Percentiles rank a stretch among this genome's conserved stretches.
Conservation (phyloP, 768 basidiomycete species). For the Mycena sanguinolenta region DNA sequence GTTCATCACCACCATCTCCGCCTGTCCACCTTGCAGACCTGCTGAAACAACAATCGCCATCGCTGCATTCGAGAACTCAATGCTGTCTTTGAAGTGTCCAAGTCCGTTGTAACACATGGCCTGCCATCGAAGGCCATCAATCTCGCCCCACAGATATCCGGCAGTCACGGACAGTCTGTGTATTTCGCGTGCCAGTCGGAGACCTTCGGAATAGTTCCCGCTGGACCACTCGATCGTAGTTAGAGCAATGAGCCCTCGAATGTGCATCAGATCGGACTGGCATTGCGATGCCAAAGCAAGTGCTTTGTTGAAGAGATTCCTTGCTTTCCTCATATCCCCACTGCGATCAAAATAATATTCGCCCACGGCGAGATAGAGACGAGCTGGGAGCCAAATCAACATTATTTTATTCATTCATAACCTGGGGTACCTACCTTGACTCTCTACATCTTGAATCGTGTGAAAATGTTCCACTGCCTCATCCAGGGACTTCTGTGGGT, state of each 20-base stretch:
- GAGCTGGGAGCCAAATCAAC: not conserved
- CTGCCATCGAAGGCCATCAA: not conserved
- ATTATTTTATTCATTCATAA: too few relatives aligned
- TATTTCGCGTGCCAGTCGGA: too few relatives aligned
- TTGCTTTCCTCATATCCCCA: too few relatives aligned
- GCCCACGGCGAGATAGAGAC: not conserved
- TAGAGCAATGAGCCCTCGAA: too few relatives aligned
- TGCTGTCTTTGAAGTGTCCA: slow-evolving; percentile 6
- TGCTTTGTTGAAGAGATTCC: too few relatives aligned
- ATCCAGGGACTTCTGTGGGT: not conserved
- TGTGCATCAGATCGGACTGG: too few relatives aligned
- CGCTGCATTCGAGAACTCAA: not conserved
- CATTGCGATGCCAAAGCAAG: too few relatives aligned
- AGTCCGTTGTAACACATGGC: not conserved
- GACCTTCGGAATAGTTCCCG: too few relatives aligned
- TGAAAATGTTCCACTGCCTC: not conserved
- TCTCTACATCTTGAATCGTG: not conserved
- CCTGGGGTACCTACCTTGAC: not conserved
- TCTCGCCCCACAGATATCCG: not conserved
- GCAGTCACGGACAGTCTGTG: too few relatives aligned
- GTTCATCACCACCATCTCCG: not conserved
- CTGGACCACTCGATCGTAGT: too few relatives aligned
- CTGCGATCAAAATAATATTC: not conserved
- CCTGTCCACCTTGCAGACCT: not conserved
- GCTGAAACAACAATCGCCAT: not conserved